Evolutionary conservation across 805 yeast species (phyloP).

Genomic region (Metschnikowia gelsemii): DNA sequence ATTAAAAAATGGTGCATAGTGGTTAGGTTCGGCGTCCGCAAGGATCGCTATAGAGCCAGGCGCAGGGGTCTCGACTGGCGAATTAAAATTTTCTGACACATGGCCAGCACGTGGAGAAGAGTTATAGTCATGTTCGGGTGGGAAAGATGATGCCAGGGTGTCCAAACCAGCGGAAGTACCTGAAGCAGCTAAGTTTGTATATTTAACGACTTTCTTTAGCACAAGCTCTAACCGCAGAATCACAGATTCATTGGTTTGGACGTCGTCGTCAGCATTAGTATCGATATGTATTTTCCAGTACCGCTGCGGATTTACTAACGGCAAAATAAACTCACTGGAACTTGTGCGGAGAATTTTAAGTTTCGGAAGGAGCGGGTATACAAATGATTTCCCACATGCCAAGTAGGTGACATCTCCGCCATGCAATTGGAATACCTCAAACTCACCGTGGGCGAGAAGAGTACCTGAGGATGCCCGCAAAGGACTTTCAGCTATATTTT

Average conservation of each 20-base stretch:
- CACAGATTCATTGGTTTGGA: conserved; percentile 25
- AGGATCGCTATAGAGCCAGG: too few species aligned
- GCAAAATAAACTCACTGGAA: conserved; percentile 52
- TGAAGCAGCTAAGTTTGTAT: conserved; percentile 37
- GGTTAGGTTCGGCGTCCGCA: conserved; percentile 1
- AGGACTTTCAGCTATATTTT: conserved; percentile 24
- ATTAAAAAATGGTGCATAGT: conserved; percentile 20
- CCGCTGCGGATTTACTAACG: conserved; percentile 71
- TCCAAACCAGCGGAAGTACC: too few species aligned
- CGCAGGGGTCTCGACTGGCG: neutral
- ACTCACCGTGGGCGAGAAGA: conserved; percentile 58
- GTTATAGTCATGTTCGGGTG: neutral
- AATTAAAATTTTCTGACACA: conserved; percentile 1
- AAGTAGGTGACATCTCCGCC: conserved; percentile 58
- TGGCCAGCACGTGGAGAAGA: conserved; percentile 13
- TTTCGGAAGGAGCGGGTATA: conserved; percentile 72
- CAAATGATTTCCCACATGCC: conserved; percentile 63
- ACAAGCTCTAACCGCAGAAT: conserved; percentile 34
- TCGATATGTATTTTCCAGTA: conserved; percentile 60
- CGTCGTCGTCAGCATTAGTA: too few species aligned
- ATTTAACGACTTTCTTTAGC: conserved; percentile 41
- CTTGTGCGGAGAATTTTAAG: conserved; percentile 55
- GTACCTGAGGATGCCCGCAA: conserved; percentile 34
- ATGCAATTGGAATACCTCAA: conserved; percentile 59
- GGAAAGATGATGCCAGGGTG: too few species aligned